Conservation (phyloP, 331 rosid genomes). For the Malus hybrid region DNA sequence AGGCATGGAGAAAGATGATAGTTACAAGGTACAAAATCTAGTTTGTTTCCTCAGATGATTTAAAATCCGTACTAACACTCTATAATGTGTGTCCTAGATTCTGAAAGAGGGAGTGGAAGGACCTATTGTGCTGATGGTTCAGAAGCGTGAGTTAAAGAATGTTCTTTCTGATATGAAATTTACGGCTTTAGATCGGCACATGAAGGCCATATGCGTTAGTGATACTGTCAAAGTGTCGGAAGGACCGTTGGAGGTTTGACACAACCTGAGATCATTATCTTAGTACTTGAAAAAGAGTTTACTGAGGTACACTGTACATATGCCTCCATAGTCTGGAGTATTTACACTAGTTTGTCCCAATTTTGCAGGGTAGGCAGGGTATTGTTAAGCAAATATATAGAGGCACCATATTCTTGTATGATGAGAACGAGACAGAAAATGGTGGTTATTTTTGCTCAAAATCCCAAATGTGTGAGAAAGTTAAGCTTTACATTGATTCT, state of each 20-base stretch:
- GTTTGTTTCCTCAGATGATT: background rate
- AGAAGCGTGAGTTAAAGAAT: conserved; percentile 45
- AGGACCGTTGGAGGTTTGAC: conserved; percentile 69
- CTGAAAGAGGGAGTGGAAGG: conserved; percentile 66
- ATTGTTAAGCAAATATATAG: conserved; percentile 71
- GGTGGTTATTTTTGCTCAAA: conserved; percentile 76
- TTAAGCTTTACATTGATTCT: conserved; percentile 42
- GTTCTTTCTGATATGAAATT: conserved; percentile 65
- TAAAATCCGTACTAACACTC: conserved; percentile 1
- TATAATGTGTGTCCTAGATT: conserved; percentile 38
- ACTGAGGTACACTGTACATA: background rate
- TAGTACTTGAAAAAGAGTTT: background rate
- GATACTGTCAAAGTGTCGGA: conserved; percentile 68
- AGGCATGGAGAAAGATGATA: conserved; percentile 75
- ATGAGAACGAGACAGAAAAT: conserved; percentile 58
- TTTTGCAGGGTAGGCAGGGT: conserved; percentile 82
- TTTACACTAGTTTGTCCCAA: conserved; percentile 9
- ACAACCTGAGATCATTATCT: background rate
- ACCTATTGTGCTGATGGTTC: conserved; percentile 46
- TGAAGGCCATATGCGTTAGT: conserved; percentile 50
- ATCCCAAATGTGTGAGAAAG: conserved; percentile 78
- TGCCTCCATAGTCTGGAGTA: conserved; percentile 2
- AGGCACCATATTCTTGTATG: conserved; percentile 58
- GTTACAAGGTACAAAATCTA: conserved; percentile 56
- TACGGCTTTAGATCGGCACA: conserved; percentile 59